phyloP scores from a whole-genome alignment of 345 rosid genomes.

The Salix udensis region DNA sequence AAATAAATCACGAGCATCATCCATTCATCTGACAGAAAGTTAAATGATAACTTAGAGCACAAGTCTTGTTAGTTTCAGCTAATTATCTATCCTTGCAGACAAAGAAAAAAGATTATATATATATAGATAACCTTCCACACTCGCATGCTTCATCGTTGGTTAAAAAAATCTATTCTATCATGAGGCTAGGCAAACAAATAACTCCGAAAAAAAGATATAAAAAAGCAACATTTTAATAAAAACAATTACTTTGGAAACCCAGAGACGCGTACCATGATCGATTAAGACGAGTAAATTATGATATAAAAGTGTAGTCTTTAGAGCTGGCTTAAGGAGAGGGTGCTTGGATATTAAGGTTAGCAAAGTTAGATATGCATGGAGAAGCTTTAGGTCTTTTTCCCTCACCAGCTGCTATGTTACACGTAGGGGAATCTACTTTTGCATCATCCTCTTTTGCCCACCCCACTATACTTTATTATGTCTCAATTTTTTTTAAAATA shows the following conservation, averaged over 20 bases:
- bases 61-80: not conserved
- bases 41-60: not conserved
- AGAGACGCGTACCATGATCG: no score
- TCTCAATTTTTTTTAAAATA: no score
- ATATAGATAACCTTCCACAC: not conserved
- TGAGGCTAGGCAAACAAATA: not conserved
- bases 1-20: not conserved
- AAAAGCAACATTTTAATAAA: no score
- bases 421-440: slow-evolving; percentile 15
- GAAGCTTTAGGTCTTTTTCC: not conserved
- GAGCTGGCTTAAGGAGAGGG: slow-evolving; percentile 4
- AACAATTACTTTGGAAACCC: no score
- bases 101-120: not conserved
- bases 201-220: no score
- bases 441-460: not conserved
- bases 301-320: not conserved
- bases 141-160: not conserved
- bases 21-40: not conserved
- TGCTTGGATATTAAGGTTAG: not conserved
- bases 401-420: not conserved
- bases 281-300: not conserved
- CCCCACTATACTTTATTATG: no score
- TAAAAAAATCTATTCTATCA: not conserved
- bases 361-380: not conserved
- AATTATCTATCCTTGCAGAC: not conserved